Percentiles rank a stretch among this genome's conserved stretches.
Conservation (phyloP, 345 rosid genomes). For the Linum lewisii region DNA sequence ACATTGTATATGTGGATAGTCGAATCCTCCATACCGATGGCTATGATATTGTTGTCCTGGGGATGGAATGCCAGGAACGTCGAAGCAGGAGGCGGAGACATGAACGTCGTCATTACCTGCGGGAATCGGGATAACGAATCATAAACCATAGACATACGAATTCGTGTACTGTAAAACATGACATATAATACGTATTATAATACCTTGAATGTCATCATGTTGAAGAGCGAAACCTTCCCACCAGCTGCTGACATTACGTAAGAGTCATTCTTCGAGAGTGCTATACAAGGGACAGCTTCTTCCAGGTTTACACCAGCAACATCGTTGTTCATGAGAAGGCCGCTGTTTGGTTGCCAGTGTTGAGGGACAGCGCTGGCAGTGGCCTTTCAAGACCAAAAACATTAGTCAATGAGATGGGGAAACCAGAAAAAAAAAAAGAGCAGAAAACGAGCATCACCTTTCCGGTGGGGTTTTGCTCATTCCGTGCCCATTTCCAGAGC, state of each 20-base stretch:
- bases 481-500: constrained; percentile 70
- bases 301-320: constrained; percentile 66
- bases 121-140: constrained; percentile 9
- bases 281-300: constrained; percentile 83
- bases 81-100: constrained; percentile 75
- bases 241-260: constrained; percentile 94
- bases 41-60: constrained; percentile 75
- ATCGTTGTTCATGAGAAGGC: constrained; percentile 82
- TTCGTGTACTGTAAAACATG: too few relatives aligned
- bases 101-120: constrained; percentile 88
- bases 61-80: constrained; percentile 87
- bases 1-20: constrained; percentile 74
- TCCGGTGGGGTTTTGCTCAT: constrained; percentile 72
- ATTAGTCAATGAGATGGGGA: background rate
- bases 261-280: constrained; percentile 83
- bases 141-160: too few relatives aligned
- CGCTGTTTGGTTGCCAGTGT: constrained; percentile 88
- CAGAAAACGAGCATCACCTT: constrained; percentile 34
- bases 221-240: constrained; percentile 80
- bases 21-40: constrained; percentile 90
- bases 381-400: constrained; percentile 37
- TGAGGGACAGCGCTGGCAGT: constrained; percentile 61
- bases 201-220: constrained; percentile 93
- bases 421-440: background rate
- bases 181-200: background rate